These are phyloP conservation scores for Colletotrichum sp. DNA, from an alignment of 2,329 filamentous ascomycete genomes.

Conservation along the genomic window DNA sequence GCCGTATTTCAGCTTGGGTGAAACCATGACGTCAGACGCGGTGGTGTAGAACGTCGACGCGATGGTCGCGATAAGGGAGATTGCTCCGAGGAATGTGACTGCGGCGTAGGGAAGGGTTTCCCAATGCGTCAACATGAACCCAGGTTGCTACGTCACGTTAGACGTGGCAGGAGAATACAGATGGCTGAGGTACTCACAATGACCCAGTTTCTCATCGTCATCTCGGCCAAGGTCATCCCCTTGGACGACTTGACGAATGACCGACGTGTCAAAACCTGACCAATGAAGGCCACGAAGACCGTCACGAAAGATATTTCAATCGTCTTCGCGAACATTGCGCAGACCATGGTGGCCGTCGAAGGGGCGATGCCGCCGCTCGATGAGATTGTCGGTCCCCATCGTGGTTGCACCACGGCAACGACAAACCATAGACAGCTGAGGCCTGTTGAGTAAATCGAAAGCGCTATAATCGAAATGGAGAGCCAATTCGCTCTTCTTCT, in stretches of 20 bases:
- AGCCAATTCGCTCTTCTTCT: conserved; percentile 50
- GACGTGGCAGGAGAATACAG: background rate
- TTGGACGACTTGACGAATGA: conserved; percentile 64
- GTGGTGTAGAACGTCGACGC: conserved; percentile 77
- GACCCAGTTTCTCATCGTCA: conserved; percentile 80
- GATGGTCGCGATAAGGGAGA: conserved; percentile 69
- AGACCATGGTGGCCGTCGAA: conserved; percentile 69
- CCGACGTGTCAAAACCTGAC: conserved; percentile 75
- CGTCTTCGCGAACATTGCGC: conserved; percentile 74
- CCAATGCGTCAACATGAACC: conserved; percentile 73
- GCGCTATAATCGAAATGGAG: conserved; percentile 46
- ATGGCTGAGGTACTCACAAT: conserved; percentile 41
- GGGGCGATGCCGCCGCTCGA: conserved; percentile 59
- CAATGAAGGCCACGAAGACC: conserved; percentile 75
- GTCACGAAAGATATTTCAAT: conserved; percentile 82
- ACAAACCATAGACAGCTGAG: conserved; percentile 71
- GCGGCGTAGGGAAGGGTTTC: conserved; percentile 69
- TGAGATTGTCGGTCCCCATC: conserved; percentile 64
- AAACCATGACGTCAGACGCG: conserved; percentile 76
- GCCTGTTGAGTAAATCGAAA: conserved; percentile 67
- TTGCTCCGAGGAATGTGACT: conserved; percentile 64
- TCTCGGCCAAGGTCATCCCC: conserved; percentile 76
- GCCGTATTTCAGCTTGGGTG: conserved; percentile 71
- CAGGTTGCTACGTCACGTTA: conserved; percentile 56
- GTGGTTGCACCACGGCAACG: conserved; percentile 65